Conservation (phyloP, 805 yeast genomes). For the Candida loeiensis region DNA sequence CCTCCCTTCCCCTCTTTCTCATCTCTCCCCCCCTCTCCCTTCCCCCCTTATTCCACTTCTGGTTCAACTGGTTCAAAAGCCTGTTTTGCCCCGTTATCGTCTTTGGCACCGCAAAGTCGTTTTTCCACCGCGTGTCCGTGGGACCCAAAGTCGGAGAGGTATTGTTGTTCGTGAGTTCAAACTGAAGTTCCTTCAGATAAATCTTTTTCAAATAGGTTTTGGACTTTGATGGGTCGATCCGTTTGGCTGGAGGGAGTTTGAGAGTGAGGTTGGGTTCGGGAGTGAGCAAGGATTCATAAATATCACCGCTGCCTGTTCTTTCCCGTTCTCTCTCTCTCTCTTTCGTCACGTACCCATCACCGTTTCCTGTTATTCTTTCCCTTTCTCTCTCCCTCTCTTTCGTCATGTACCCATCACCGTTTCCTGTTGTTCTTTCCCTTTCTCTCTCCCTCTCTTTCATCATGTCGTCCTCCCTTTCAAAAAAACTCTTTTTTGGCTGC, state of each 20-base stretch:
- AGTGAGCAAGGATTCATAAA: too few species aligned
- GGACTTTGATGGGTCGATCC: constrained; percentile 5
- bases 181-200: constrained; percentile 37
- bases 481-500: constrained; percentile 1
- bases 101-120: neutral
- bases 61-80: constrained; percentile 33
- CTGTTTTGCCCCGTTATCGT: constrained; percentile 25
- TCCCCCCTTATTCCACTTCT: constrained; percentile 37
- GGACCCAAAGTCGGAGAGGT: constrained; percentile 11
- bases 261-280: neutral
- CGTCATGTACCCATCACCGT: too few species aligned
- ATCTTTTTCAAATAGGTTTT: constrained; percentile 28
- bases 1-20: neutral
- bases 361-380: too few species aligned
- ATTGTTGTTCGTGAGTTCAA: constrained; percentile 26
- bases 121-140: constrained; percentile 2
- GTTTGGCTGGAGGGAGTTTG: neutral
- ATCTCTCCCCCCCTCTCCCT: neutral
- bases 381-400: too few species aligned
- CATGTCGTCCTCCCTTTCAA: too few species aligned
- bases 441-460: too few species aligned
- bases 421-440: too few species aligned
- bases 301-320: too few species aligned
- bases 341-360: too few species aligned
- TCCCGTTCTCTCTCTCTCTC: too few species aligned